Conservation (phyloP, 1,284 basidiomycete genomes). For the Xerocomus alliaceus region DNA sequence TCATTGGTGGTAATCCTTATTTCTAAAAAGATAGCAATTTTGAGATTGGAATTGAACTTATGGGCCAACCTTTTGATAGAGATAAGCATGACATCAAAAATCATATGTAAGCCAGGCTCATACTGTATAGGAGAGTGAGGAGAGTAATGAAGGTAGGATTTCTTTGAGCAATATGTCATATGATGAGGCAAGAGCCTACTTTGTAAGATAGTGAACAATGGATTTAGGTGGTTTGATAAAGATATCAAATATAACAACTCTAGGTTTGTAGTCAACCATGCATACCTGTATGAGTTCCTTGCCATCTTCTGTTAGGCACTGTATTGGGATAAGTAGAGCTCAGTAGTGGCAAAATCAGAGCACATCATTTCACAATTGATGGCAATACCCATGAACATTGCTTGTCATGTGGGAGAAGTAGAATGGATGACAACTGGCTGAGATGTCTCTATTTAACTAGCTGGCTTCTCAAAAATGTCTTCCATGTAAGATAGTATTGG, state of each 20-base stretch:
- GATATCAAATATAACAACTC: too few relatives aligned
- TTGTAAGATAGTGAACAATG: too few relatives aligned
- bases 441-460: constrained; percentile 81
- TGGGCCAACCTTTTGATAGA: not conserved
- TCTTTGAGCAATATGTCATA: too few relatives aligned
- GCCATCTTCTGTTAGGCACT: too few relatives aligned
- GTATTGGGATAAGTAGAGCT: too few relatives aligned
- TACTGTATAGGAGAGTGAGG: too few relatives aligned
- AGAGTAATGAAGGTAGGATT: too few relatives aligned
- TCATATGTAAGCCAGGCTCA: not conserved
- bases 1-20: not conserved
- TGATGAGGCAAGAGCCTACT: too few relatives aligned
- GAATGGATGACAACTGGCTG: constrained; percentile 46
- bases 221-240: too few relatives aligned
- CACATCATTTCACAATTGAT: constrained; percentile 62
- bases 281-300: too few relatives aligned
- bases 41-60: not conserved
- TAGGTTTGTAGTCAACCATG: too few relatives aligned
- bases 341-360: too few relatives aligned
- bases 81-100: not conserved
- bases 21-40: not conserved
- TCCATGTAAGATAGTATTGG: constrained; percentile 82
- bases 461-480: constrained; percentile 66
- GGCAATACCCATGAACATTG: constrained; percentile 58
- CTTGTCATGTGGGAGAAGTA: constrained; percentile 33